These are phyloP conservation scores for Daldinia grandis DNA, from an alignment of 495 filamentous ascomycete species.

Conservation along the genomic window DNA sequence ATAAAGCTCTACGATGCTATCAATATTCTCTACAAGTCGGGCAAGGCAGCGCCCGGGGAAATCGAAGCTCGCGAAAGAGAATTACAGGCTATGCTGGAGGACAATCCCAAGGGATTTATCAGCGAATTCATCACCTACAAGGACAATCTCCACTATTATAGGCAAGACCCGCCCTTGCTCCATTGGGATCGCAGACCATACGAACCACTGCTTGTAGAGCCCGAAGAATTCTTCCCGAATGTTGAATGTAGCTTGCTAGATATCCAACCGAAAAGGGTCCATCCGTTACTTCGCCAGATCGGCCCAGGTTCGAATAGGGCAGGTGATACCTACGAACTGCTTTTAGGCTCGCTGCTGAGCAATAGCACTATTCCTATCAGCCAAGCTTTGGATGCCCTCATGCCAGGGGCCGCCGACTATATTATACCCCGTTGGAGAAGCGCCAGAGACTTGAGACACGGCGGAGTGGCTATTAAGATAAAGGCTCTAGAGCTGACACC, in stretches of 20 bases:
- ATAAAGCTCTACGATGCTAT: conserved; percentile 34
- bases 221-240: conserved; percentile 67
- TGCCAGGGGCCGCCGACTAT: conserved; percentile 53
- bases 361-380: conserved; percentile 31
- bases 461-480: conserved; percentile 46
- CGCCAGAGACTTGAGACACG: conserved; percentile 49
- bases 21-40: conserved; percentile 25
- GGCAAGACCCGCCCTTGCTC: conserved; percentile 58
- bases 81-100: conserved; percentile 30
- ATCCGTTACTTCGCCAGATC: conserved; percentile 48
- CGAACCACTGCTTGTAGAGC: conserved; percentile 60
- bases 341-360: conserved; percentile 41
- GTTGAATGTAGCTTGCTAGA: conserved; percentile 51
- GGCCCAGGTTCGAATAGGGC: conserved; percentile 46
- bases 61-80: conserved; percentile 23
- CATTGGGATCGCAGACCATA: conserved; percentile 70
- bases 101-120: conserved; percentile 16
- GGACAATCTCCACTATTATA: conserved; percentile 58
- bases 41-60: conserved; percentile 4
- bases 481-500: conserved; percentile 46
- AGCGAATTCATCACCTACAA: conserved; percentile 45
- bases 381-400: conserved; percentile 42
- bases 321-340: conserved; percentile 51
- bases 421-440: conserved; percentile 52
- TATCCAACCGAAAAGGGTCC: conserved; percentile 53